Base-by-base conservation (phyloP, 371 early-diverging fungal species). In the Circinella umbellata region DNA sequence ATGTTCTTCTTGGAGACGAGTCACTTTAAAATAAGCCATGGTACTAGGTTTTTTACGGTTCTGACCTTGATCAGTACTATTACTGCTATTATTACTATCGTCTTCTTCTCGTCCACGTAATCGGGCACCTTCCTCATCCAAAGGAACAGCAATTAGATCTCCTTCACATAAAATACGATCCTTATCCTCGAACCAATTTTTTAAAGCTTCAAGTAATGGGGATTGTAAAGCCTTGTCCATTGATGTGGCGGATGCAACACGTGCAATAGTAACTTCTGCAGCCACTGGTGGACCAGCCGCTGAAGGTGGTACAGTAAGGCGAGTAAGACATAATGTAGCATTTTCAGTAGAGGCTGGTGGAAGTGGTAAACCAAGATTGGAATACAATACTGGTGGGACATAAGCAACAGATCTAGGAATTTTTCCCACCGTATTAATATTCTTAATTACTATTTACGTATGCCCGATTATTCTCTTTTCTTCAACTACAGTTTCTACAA, bases 231-330 rank as follows among this genome's bases (percentile, higher is more conserved):
- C 81, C 68, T 89, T 90, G 68, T 93, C 91, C 67, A 89, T 90
- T 0, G 92, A 89, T 5, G 87, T 69, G 4, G 92, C 90, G 4
- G 94, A 91, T 0, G 95, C 91, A 3, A 95, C 82, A 11, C 95
- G 85, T 9, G 94, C 90, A 27, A 95, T 83, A 4, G 84, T 88
- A 7, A 95, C 85, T 9, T 90, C 88, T 39, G 76, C 80, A 5
- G 94, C 93, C 4, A 86, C 71, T 35, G 86, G 83, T 3, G 89
- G 88, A 4, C 87, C 86, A 6, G 80, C 82, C 54, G 76, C 74
- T 5, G 81, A 69, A 13, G 78, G 77, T 11, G 74, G 63, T n/a
- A 76, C 73, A 9, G 78, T 73, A 18, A 80, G 68, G 39, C 77
- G 68, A 18, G 79, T 71, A 59, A 87, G n/a, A 13, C 68, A 75